These are phyloP conservation scores for Phalaenopsis aphrodite DNA, from an alignment of 106 monocot species.

Conservation along the genomic window DNA sequence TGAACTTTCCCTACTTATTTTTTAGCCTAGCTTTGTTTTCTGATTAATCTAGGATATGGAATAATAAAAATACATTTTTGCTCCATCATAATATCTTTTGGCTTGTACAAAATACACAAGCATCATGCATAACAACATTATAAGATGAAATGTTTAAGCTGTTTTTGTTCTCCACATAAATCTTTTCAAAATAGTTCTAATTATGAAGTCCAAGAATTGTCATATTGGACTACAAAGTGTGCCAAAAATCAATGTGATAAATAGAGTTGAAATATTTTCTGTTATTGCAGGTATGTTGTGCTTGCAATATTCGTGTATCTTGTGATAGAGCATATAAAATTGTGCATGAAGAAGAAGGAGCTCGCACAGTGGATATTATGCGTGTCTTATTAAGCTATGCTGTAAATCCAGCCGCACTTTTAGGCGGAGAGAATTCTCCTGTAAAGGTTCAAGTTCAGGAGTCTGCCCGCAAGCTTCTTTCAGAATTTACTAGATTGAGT, in stretches of 20 bases:
- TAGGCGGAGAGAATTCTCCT: slow-evolving; percentile 19
- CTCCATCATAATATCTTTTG: not conserved
- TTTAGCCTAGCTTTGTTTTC: no score
- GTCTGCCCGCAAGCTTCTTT: slow-evolving; percentile 60
- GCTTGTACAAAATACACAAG: not conserved
- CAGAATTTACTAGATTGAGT: slow-evolving; percentile 59
- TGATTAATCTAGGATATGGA: not conserved
- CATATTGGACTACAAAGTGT: not conserved
- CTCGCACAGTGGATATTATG: slow-evolving; percentile 80
- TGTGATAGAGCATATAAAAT: slow-evolving; percentile 81
- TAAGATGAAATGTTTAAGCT: not conserved
- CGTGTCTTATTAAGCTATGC: slow-evolving; percentile 85
- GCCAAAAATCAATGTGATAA: no score
- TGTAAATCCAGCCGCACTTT: slow-evolving; percentile 27
- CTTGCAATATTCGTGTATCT: slow-evolving; percentile 60
- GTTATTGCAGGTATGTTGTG: slow-evolving; percentile 53
- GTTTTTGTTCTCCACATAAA: not conserved
- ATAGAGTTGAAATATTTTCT: not conserved
- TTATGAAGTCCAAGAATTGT: not conserved
- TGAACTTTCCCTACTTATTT: no score
- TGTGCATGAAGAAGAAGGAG: slow-evolving; percentile 42
- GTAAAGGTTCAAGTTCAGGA: slow-evolving; percentile 42
- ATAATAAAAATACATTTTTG: not conserved
- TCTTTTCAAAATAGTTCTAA: not conserved
- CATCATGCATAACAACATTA: not conserved